Base-by-base conservation (phyloP, 768 basidiomycete genomes). In the Boletellus sp. region DNA sequence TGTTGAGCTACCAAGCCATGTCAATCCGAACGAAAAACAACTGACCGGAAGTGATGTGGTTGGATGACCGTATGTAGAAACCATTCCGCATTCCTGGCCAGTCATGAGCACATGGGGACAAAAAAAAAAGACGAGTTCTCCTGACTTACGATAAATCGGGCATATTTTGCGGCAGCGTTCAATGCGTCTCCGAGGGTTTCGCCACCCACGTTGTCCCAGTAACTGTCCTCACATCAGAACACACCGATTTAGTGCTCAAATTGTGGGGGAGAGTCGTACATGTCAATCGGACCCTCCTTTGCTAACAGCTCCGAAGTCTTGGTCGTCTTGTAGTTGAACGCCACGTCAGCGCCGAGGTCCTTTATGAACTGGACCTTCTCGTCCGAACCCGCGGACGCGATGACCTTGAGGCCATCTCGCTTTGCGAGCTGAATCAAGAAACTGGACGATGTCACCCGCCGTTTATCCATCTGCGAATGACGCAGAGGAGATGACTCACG, bases 301-400 rank as follows among this genome's bases (percentile, higher is more conserved):
- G 61, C 60, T 33, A 90, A 67, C 3, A 84, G 70, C 11, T 83
- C 78, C 1, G 57, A 58, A 0, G 78, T 80, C 41, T 70, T 68
- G 0, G 71, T 70, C 0, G 76, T 86, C 73, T 90, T 85, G 69
- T 85, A 88, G 64, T 89, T 87, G 71, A 87, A 87, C 1, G 75
- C 80, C 6, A 84, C 76, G 55, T 90, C 85, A 0, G 80, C 79
- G 1, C 85, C 87, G 17, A 85, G 55, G 3, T 74, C 73, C 42
- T 74, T 75, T 66, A 85, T 65, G 58, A 77, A 85, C 4, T 71
- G 62, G 6, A 89, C 83, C 65, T 90, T 89, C 43, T 85, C 82
- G 16, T 88, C 84, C 0, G 79, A 78, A 2, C 88, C 85, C 0
- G 84, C 82, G 1, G 81, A 85, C 0, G 78, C 83, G 42, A 90